Base-by-base conservation (phyloP, 306 rosid species). In the Trifolium fragiferum region DNA sequence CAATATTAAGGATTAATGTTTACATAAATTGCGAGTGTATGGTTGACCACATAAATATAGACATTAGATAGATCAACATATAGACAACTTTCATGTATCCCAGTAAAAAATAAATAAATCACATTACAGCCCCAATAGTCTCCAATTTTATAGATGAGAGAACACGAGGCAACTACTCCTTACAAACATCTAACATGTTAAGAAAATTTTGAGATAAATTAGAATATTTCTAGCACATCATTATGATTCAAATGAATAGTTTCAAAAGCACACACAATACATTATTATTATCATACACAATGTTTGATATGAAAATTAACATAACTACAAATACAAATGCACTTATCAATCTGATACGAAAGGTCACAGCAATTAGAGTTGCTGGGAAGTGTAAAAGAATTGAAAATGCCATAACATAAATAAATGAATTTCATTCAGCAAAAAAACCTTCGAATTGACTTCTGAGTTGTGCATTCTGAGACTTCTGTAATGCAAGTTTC, bases 401-500 rank as follows among this genome's bases (percentile, higher is more conserved):
- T 13, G 47, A 49, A 57, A 64, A 70, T 20, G 37, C 58, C 32
- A 72, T 18, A 57, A 74, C 81, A 70, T 37, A 53, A 6, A n/a
- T 21, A 75, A 72, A 70, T 27, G 57, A 60, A 66, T 49, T 59
- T 53, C 72, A 61, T 66, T 53, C 11, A 75, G 69, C 38, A 15
- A 82, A 88, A 72, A 72, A 49, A 91, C 98, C 98, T 91, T 91
- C 96, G 82, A 86, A 91, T 59, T 91, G 96, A 73, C 75, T 87
- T 87, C 85, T 83, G 20, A 93, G 85, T 84, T 88, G 94, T 12
- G 86, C 73, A 86, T 90, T 91, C 78, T 88, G 96, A 53, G 92
- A 86, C 82, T 93, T 93, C 84, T 91, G 98, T 84, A 88, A 75
- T 44, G 97, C 94, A 46, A 91, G 90, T 69, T 93, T 92, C 94